Percentiles rank a stretch among this genome's conserved stretches.
Evolutionary conservation across 2,329 filamentous ascomycete species (phyloP).

Genomic region (Xylariomycetidae sp.): DNA sequence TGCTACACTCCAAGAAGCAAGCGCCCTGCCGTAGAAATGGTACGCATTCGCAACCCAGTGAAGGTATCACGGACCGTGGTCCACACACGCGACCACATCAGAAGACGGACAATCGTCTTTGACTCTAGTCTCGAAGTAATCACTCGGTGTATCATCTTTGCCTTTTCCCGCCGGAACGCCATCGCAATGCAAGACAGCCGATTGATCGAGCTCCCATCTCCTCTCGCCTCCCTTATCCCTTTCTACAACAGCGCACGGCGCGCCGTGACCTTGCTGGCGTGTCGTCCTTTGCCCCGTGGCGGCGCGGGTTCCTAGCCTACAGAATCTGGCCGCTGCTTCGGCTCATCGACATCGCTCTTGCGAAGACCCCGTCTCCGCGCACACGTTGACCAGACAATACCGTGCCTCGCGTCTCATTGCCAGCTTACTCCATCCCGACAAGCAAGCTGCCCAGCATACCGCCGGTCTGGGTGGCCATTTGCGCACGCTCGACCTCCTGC

Average conservation of each 20-base stretch:
- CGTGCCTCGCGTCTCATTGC: not conserved
- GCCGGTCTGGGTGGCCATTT: slow-evolving; percentile 72
- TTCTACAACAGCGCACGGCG: not conserved
- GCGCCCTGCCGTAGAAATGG: no score
- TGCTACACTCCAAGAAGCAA: no score
- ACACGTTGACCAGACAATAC: not conserved
- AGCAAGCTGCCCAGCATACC: slow-evolving; percentile 79
- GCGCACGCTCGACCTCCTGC: slow-evolving; percentile 73
- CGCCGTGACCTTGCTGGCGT: not conserved
- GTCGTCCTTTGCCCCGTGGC: no score
- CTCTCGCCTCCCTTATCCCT: not conserved
- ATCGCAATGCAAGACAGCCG: slow-evolving; percentile 33
- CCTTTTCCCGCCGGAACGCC: slow-evolving; percentile 31
- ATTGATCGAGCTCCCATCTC: not conserved
- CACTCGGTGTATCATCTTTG: no score
- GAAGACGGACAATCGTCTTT: no score
- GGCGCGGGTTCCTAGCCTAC: no score
- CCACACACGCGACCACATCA: no score
- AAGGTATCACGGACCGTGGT: no score
- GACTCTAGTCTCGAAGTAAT: no score
- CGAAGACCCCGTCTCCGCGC: not conserved
- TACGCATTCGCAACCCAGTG: no score
- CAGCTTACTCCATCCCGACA: slow-evolving; percentile 32
- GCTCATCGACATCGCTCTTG: no score
- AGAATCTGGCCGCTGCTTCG: no score